A percentile compares a stretch with the other conserved stretches of the same genome.
Evolutionary conservation across 164 flowering plant species (phyloP).

Genomic region (Aristolochia fimbriata): DNA sequence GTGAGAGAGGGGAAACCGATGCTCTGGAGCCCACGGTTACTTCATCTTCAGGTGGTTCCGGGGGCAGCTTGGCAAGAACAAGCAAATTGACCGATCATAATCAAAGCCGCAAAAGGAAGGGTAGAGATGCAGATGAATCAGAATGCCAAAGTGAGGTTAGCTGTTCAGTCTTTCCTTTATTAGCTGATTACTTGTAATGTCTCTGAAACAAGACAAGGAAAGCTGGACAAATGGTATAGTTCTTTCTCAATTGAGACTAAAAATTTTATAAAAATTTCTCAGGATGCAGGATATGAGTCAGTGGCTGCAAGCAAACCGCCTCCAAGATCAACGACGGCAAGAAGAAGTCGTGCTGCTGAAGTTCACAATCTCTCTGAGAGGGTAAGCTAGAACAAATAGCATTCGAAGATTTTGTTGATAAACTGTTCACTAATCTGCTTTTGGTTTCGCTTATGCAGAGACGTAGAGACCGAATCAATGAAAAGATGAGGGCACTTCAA

Average conservation of each 20-base stretch:
- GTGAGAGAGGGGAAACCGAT: constrained; percentile 23
- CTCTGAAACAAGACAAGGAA: not conserved
- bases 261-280: not conserved
- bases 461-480: constrained; percentile 76
- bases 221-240: not conserved
- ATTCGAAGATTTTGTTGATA: not conserved
- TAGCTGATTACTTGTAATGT: not conserved
- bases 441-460: constrained; percentile 34
- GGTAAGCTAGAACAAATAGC: constrained; percentile 24
- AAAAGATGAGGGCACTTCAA: constrained; percentile 86
- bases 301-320: constrained; percentile 13
- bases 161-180: not conserved
- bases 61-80: constrained; percentile 35
- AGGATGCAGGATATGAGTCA: constrained; percentile 21
- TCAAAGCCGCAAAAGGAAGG: constrained; percentile 38
- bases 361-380: constrained; percentile 90
- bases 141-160: constrained; percentile 40
- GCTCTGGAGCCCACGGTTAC: constrained; percentile 28
- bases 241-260: too few relatives aligned
- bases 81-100: constrained; percentile 23
- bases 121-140: constrained; percentile 30
- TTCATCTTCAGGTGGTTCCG: constrained; percentile 54
- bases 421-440: not conserved
- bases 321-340: constrained; percentile 28
- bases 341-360: constrained; percentile 81